Conservation (phyloP, 2,329 filamentous ascomycete genomes). For the Talaromyces sp. region DNA sequence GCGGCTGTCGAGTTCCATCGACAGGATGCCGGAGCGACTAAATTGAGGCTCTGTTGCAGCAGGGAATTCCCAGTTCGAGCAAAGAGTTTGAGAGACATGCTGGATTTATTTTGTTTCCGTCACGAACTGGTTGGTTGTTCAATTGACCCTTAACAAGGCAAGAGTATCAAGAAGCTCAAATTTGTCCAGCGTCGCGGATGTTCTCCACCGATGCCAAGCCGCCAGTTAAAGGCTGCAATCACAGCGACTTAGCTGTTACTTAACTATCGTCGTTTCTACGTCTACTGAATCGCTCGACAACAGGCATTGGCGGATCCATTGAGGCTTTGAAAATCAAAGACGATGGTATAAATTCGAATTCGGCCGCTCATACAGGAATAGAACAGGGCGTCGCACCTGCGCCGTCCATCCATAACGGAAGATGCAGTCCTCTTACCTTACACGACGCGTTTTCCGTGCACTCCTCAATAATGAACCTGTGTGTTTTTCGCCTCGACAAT, state of each 20-base stretch:
- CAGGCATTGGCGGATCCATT: not conserved
- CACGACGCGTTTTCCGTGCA: slow-evolving; percentile 41
- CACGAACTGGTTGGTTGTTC: not conserved
- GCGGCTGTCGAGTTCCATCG: slow-evolving; percentile 10
- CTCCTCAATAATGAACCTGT: slow-evolving; percentile 43
- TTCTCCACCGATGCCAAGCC: slow-evolving; percentile 13
- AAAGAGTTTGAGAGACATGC: slow-evolving; percentile 8
- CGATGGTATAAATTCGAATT: not conserved
- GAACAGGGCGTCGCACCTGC: not conserved
- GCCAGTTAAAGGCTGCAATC: not conserved
- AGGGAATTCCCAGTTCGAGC: slow-evolving; percentile 3
- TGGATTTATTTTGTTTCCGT: not conserved
- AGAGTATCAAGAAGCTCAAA: slow-evolving; percentile 8
- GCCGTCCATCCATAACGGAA: not conserved
- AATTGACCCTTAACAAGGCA: not conserved
- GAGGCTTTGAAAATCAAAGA: not conserved
- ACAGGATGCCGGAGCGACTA: slow-evolving; percentile 7
- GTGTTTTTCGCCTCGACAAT: slow-evolving; percentile 34
- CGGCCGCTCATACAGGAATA: not conserved
- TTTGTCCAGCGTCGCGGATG: not conserved
- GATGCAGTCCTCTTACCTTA: slow-evolving; percentile 43
- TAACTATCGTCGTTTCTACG: not conserved
- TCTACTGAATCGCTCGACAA: not conserved
- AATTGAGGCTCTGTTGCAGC: not conserved
- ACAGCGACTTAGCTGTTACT: not conserved